These are phyloP conservation scores for Zygosaccharomyces pseudorouxii DNA, from an alignment of 805 yeast genomes.

Conservation along the genomic window DNA sequence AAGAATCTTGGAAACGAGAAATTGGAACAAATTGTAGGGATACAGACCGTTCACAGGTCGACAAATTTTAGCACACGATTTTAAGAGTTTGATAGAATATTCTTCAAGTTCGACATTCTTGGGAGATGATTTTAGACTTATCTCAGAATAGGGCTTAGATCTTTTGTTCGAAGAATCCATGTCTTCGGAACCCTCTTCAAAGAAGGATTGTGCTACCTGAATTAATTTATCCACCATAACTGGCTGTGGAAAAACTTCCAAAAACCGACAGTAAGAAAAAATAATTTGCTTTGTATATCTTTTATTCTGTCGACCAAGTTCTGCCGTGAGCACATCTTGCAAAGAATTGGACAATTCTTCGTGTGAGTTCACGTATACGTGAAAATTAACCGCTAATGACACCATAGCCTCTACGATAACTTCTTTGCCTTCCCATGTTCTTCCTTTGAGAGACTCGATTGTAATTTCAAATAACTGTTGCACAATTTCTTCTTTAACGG, in stretches of 20 bases:
- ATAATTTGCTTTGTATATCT: slow-evolving; percentile 57
- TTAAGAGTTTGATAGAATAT: slow-evolving; percentile 38
- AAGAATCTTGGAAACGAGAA: slow-evolving; percentile 30
- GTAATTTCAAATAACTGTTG: slow-evolving; percentile 47
- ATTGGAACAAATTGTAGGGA: slow-evolving; percentile 22
- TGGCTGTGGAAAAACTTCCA: slow-evolving; percentile 36
- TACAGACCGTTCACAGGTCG: slow-evolving; percentile 16
- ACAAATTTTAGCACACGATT: slow-evolving; percentile 38
- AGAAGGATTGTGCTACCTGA: slow-evolving; percentile 38
- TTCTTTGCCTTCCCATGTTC: slow-evolving; percentile 89
- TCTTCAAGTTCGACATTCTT: slow-evolving; percentile 48
- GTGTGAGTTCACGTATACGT: slow-evolving; percentile 32
- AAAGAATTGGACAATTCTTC: slow-evolving; percentile 37
- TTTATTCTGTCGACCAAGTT: slow-evolving; percentile 62
- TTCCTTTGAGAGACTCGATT: slow-evolving; percentile 61
- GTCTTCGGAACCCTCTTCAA: slow-evolving; percentile 38
- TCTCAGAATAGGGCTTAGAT: slow-evolving; percentile 28
- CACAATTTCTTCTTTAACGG: slow-evolving; percentile 28
- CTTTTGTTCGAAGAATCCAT: slow-evolving; percentile 19
- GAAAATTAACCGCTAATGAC: slow-evolving; percentile 46
- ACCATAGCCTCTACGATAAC: slow-evolving; percentile 66
- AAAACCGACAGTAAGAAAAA: slow-evolving; percentile 48
- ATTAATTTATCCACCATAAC: slow-evolving; percentile 18
- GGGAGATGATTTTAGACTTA: slow-evolving; percentile 39
- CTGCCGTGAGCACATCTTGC: slow-evolving; percentile 46